Base-by-base conservation (phyloP, 2,329 filamentous ascomycete genomes). In the Cordyceps militaris region DNA sequence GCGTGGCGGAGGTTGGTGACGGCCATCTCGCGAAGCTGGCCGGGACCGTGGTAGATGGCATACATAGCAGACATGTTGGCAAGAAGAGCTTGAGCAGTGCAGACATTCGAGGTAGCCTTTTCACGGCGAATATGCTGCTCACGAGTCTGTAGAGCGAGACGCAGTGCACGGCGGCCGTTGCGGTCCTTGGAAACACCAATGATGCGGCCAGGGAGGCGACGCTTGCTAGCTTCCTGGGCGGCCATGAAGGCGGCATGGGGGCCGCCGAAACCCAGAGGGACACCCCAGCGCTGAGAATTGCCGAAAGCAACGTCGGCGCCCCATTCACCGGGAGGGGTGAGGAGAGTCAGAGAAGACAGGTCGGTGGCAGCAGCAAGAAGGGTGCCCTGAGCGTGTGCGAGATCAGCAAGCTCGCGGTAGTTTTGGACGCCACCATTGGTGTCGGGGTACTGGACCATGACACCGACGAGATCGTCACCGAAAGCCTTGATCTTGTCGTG, bases 181-280 rank as follows among this genome's bases (percentile, higher is more conserved):
- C 93, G 83, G 69, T 97, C 93, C 73, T 95, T 96, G 52, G 93
- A 96, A 3, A 97, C 81, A 64, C 93, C 93, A 61, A 97, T 88
- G 30, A 97, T 76, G 64, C 93, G 88, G 44, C 92, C 93, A 4
- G 93, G 93, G 62, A 97, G 93, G 76, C 95, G 96, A 60, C 93
- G 83, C 83, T 97, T 97, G 76, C 93, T 85, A 73, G 93, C 90
- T 51, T 97, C 92, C 56, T 84, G 84, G 56, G 92, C 91, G 21
- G 93, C 89, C 70, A 97, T 97, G 81, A 97, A 97, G 19, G 92
- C 93, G 26, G 93, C 93, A 68, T 97, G 93, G n/a, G 93, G 93
- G 21, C 93, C 93, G 66, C 93, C 93, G 65, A 87, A 95, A 51
- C 93, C 93, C 69, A 97, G 84, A 2, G 93, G 92, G 13, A 97